Base-by-base conservation (phyloP, 805 yeast genomes). In the Saccharomycopsis sp. region DNA sequence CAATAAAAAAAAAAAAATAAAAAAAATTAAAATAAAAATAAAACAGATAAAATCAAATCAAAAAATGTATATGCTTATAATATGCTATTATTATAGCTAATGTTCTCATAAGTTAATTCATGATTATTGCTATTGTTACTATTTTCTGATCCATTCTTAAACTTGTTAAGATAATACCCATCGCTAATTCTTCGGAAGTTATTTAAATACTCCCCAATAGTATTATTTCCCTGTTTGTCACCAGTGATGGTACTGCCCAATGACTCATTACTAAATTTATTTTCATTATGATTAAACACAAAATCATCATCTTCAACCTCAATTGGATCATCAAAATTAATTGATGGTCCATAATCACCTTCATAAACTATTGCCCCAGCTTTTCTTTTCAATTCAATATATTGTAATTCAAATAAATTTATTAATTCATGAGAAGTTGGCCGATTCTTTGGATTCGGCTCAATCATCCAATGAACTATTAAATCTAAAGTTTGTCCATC, bases 281-380 rank as follows among this genome's bases (percentile, higher is more conserved):
- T 31, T 13, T 26, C 40, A 9, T 17, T 20, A 26, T 29, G 38
- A 20, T 43, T 43, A 28, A 44, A 39, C 3, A 40, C 40, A 19
- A 14, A 24, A 22, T 43, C 44, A 14, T 43, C 45, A 2, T 41
- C 51, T 8, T 41, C 51, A 17, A 21, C 22, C 13, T 22, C 40
- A 8, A 45, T 37, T 3, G 32, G 16, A 27, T 26, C 44, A 16
- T 47, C 42, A 4, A 41, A n/a, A 32, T 40, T 38, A 23, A 47
- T 20, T 6, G 17, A 9, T 1, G 97, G 96, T 0, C 97, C 97
- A 60, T 74, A 88, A 54, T 90, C 96, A 16, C 97, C 97, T 64
- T 90, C 97, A 56, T 81, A 90, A 51, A 90, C 84, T 1, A 89
- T 84, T 2, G 96, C 96, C 4, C 97, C 97, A 4, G 95, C 86